Conservation (phyloP, 1,139 yeast genomes). For the Yamadazyma conglobata region DNA sequence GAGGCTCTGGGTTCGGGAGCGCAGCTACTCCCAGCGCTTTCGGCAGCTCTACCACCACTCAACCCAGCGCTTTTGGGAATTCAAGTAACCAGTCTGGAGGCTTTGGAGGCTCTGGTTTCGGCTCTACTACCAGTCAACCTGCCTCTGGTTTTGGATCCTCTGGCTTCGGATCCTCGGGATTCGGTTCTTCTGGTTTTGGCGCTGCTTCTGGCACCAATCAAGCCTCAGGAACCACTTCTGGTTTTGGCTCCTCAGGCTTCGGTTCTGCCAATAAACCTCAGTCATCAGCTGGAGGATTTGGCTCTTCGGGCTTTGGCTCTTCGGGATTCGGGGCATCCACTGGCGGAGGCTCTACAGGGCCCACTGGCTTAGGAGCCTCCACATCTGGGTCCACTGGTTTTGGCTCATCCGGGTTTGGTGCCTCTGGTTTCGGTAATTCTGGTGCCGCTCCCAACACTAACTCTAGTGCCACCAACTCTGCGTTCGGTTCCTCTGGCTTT, state of each 20-base stretch:
- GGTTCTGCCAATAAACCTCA: conserved; percentile 3
- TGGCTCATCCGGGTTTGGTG: too few relatives aligned
- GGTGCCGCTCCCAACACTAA: conserved; percentile 8
- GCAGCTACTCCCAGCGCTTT: conserved; percentile 2
- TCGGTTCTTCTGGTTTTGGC: conserved; percentile 10
- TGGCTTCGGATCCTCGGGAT: conserved; percentile 8
- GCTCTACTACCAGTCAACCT: conserved; percentile 5
- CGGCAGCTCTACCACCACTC: conserved; percentile 1
- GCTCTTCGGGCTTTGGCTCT: conserved; percentile 10
- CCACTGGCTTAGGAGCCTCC: conserved; percentile 6
- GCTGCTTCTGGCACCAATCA: background rate
- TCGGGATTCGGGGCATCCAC: conserved; percentile 9
- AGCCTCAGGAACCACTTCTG: conserved; percentile 1
- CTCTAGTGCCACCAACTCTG: conserved; percentile 4
- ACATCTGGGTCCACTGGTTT: conserved; percentile 5
- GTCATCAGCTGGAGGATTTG: conserved; percentile 3
- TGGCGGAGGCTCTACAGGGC: too few relatives aligned
- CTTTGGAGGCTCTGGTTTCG: conserved; percentile 8
- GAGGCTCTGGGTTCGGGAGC: conserved; percentile 2
- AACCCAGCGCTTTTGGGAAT: conserved; percentile 7
- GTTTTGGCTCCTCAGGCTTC: background rate
- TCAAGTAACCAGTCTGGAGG: background rate
- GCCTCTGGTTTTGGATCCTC: conserved; percentile 4
- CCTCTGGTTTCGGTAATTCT: conserved; percentile 6
- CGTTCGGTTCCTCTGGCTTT: conserved; percentile 12